Percentiles rank a stretch among this genome's conserved stretches.
phyloP scores from a whole-genome alignment of 2,329 filamentous ascomycete species.

The Zalaria sp. region DNA sequence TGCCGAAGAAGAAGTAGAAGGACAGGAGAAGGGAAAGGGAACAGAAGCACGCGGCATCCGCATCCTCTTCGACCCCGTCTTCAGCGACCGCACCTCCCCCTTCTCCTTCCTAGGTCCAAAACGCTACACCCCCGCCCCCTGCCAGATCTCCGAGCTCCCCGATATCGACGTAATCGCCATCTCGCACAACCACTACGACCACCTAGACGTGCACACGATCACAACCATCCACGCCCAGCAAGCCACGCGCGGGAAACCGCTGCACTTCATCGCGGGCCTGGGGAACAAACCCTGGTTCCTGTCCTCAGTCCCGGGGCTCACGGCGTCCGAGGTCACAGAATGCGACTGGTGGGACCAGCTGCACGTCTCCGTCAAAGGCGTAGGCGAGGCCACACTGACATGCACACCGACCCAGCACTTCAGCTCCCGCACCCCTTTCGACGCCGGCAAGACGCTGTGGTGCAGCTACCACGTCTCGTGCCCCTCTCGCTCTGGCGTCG shows the following conservation, averaged over 20 bases:
- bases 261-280: conserved; percentile 30
- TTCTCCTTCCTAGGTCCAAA: conserved; percentile 34
- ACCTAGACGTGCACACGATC: conserved; percentile 35
- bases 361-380: conserved; percentile 16
- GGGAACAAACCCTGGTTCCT: conserved; percentile 24
- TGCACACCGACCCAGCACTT: conserved; percentile 35
- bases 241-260: conserved; percentile 15
- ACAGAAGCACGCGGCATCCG: conserved; percentile 22
- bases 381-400: conserved; percentile 26
- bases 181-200: conserved; percentile 44
- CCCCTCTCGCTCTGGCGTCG: not conserved
- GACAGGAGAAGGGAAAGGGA: not conserved
- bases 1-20: conserved; percentile 3
- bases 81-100: conserved; percentile 34
- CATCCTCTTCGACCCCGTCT: conserved; percentile 40
- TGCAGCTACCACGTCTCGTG: conserved; percentile 24
- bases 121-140: conserved; percentile 38
- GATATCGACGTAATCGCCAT: conserved; percentile 38
- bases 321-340: conserved; percentile 27
- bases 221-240: conserved; percentile 21
- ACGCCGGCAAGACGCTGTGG: conserved; percentile 30
- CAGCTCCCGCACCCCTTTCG: conserved; percentile 27
- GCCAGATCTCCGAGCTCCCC: conserved; percentile 33
- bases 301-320: conserved; percentile 21
- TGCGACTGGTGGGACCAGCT: conserved; percentile 38